phyloP scores from a whole-genome alignment of 108 stramenopile genomes.

The Cyclotella distinguenda region DNA sequence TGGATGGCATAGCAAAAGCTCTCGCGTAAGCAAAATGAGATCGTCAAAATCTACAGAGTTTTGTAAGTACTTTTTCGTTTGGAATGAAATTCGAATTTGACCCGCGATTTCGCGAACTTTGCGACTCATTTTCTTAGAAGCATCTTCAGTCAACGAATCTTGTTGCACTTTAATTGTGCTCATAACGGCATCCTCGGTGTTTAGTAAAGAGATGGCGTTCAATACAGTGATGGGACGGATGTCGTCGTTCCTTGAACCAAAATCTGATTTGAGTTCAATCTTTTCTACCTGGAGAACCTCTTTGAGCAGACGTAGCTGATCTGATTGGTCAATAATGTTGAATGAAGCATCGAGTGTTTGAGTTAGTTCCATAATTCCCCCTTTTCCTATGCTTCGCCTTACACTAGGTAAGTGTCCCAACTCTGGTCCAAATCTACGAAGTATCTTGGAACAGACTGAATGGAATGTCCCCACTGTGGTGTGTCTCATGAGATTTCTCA shows the following conservation, averaged over 20 bases:
- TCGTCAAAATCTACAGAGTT: constrained; percentile 94
- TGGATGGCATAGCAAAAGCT: constrained; percentile 53
- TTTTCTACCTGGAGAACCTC: constrained; percentile 54
- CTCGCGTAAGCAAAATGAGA: constrained; percentile 77
- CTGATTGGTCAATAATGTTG: constrained; percentile 70
- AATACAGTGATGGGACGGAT: constrained; percentile 59
- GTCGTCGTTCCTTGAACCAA: constrained; percentile 13
- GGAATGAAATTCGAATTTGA: constrained; percentile 64
- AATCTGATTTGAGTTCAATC: constrained; percentile 39
- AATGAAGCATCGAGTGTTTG: constrained; percentile 58
- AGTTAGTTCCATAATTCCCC: constrained; percentile 6
- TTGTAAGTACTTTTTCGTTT: constrained; percentile 55
- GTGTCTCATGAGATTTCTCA: constrained; percentile 45
- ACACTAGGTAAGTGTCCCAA: constrained; percentile 59
- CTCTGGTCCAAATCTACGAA: constrained; percentile 66
- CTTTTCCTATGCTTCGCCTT: constrained; percentile 13
- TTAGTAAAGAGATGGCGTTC: constrained; percentile 55
- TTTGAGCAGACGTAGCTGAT: constrained; percentile 69
- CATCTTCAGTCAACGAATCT: constrained; percentile 9
- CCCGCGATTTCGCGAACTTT: constrained; percentile 47
- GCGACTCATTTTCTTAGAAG: constrained; percentile 15
- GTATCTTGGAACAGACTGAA: constrained; percentile 82
- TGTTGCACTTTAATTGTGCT: constrained; percentile 19
- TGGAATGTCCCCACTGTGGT: constrained; percentile 86
- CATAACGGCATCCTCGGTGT: constrained; percentile 32